phyloP scores from a whole-genome alignment of 1,139 yeast genomes.

The Kurtzmaniella quercitrusa region DNA sequence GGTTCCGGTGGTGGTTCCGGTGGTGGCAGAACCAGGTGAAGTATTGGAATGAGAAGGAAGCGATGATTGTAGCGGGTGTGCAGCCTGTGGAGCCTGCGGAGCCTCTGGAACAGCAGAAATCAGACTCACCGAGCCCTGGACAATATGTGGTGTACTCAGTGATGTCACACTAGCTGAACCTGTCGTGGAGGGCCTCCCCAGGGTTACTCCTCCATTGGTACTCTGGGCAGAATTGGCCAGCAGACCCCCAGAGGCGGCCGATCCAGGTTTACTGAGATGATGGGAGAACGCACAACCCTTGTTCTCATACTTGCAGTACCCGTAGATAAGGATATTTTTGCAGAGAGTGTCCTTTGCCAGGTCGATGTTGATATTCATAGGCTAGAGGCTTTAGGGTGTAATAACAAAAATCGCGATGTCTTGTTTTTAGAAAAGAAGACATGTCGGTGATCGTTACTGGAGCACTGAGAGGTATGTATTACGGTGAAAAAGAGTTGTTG shows the following conservation, averaged over 20 bases:
- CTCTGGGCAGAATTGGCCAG: conserved; percentile 6
- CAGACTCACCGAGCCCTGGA: background rate
- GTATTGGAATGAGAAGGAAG: background rate
- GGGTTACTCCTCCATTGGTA: background rate
- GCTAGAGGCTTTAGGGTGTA: background rate
- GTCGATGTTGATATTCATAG: conserved; percentile 43
- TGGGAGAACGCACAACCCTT: conserved; percentile 88
- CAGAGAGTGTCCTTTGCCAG: conserved; percentile 78
- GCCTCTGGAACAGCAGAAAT: background rate
- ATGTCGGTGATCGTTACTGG: conserved; percentile 52
- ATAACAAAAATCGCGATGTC: background rate
- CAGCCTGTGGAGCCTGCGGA: background rate
- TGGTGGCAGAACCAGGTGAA: background rate
- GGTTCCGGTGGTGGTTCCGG: background rate
- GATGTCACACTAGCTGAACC: background rate
- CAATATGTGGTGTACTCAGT: background rate
- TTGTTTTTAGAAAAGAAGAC: conserved; percentile 1
- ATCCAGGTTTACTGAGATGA: conserved; percentile 18
- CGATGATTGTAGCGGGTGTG: background rate
- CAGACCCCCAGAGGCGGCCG: conserved; percentile 12
- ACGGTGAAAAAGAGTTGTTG: background rate
- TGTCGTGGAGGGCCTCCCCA: background rate
- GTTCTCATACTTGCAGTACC: conserved; percentile 83
- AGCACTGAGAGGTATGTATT: conserved; percentile 51
- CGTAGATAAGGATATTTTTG: conserved; percentile 80